These are phyloP conservation scores for Kitagawia praeruptora DNA, from an alignment of 129 eudicot species.

Conservation along the genomic window DNA sequence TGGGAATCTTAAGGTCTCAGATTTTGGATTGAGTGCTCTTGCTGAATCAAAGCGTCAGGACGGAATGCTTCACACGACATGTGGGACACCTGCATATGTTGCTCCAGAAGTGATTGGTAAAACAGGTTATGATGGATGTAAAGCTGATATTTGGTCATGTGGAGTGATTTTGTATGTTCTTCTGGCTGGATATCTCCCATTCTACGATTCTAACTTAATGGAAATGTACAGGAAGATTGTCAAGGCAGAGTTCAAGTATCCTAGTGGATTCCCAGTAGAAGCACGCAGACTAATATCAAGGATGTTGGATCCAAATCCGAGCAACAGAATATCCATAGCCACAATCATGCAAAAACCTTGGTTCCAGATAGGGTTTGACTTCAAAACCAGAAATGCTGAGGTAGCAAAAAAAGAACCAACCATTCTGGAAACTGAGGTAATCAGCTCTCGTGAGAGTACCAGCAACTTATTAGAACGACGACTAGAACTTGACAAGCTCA, in stretches of 20 bases:
- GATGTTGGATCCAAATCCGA: slow-evolving; percentile 58
- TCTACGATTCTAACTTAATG: slow-evolving; percentile 57
- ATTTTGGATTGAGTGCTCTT: slow-evolving; percentile 65
- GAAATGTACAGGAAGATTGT: slow-evolving; percentile 70
- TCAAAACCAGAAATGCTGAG: slow-evolving; percentile 4
- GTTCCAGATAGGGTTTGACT: slow-evolving; percentile 40
- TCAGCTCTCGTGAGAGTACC: slow-evolving; percentile 8
- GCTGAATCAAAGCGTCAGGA: slow-evolving; percentile 55
- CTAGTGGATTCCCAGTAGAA: slow-evolving; percentile 42
- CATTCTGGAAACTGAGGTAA: slow-evolving; percentile 1
- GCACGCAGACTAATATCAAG: slow-evolving; percentile 37
- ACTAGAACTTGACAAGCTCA: slow-evolving; percentile 22
- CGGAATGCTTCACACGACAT: slow-evolving; percentile 68
- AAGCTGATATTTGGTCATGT: slow-evolving; percentile 70
- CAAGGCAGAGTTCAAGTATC: slow-evolving; percentile 52
- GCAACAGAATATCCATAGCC: slow-evolving; percentile 41
- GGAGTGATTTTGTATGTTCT: slow-evolving; percentile 63
- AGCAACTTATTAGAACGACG: not conserved
- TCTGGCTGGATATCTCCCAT: slow-evolving; percentile 50
- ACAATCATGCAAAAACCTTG: slow-evolving; percentile 55
- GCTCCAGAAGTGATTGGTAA: slow-evolving; percentile 56
- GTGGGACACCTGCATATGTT: slow-evolving; percentile 82
- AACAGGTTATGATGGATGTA: slow-evolving; percentile 57
- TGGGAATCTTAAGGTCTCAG: slow-evolving; percentile 59
- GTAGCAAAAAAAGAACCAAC: not conserved